phyloP scores from a whole-genome alignment of 306 rosid species.

The Vigna hirtella region DNA sequence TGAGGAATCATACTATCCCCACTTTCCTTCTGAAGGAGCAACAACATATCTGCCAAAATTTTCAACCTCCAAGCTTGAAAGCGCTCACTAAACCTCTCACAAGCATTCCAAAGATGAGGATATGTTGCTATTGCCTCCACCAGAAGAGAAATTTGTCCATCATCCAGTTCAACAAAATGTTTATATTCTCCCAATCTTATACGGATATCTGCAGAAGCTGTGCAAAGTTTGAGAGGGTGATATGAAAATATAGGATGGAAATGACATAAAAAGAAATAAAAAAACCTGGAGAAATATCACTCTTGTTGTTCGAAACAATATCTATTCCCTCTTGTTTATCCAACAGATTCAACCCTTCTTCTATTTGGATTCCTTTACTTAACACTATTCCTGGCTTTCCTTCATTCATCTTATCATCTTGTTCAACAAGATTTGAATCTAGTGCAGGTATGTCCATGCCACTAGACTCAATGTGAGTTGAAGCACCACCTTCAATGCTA shows the following conservation, averaged over 20 bases:
- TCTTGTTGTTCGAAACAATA: too few species aligned
- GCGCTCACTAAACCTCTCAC: background rate
- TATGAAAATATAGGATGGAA: background rate
- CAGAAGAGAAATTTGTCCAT: constrained; percentile 26
- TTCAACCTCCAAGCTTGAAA: constrained; percentile 34
- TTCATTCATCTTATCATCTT: background rate
- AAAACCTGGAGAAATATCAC: background rate
- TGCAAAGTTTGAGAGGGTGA: background rate
- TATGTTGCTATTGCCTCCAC: constrained; percentile 10
- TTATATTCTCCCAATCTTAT: constrained; percentile 14
- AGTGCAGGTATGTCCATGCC: background rate
- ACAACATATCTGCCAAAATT: background rate
- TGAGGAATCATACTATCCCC: background rate
- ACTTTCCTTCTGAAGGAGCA: constrained; percentile 25
- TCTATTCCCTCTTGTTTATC: background rate
- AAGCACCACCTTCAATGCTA: background rate
- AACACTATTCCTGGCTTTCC: background rate
- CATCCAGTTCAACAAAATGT: constrained; percentile 20
- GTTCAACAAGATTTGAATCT: background rate
- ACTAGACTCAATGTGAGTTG: background rate
- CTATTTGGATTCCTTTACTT: background rate
- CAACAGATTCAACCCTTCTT: background rate
- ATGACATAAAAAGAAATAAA: background rate
- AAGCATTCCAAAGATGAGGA: constrained; percentile 38
- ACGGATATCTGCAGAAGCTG: background rate